Evolutionary conservation across 1,284 basidiomycete species (phyloP).

Genomic region (Mycena sp.): DNA sequence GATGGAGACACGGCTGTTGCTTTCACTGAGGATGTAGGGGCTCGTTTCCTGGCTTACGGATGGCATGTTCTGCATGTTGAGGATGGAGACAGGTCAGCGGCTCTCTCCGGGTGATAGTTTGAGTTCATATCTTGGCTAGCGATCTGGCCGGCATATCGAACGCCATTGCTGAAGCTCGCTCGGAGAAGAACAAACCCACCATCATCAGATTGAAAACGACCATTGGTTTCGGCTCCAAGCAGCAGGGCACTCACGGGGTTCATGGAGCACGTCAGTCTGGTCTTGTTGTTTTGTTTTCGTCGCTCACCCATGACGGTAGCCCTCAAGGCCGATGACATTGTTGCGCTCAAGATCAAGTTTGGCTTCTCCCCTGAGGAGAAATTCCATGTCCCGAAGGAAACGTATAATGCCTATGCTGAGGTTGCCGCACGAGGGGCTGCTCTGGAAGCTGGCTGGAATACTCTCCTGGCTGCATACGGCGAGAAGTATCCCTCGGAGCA

Average conservation of each 20-base stretch:
- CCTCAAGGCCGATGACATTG: slow-evolving; percentile 93
- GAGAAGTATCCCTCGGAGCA: slow-evolving; percentile 87
- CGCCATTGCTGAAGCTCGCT: slow-evolving; percentile 82
- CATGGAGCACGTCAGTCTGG: slow-evolving; percentile 83
- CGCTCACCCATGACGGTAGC: slow-evolving; percentile 54
- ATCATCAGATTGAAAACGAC: slow-evolving; percentile 89
- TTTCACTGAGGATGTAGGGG: slow-evolving; percentile 94
- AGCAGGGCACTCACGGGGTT: slow-evolving; percentile 92
- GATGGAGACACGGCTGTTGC: slow-evolving; percentile 93
- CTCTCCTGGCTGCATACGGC: slow-evolving; percentile 76
- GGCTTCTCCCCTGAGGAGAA: slow-evolving; percentile 84
- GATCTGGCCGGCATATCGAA: slow-evolving; percentile 85
- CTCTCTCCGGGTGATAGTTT: neutral
- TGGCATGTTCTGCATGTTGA: slow-evolving; percentile 93
- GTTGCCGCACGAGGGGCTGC: slow-evolving; percentile 79
- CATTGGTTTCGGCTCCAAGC: slow-evolving; percentile 94
- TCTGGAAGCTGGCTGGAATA: slow-evolving; percentile 82
- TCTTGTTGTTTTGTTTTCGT: neutral
- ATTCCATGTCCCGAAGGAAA: slow-evolving; percentile 84
- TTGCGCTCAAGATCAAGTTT: slow-evolving; percentile 85
- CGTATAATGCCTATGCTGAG: slow-evolving; percentile 75
- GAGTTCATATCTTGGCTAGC: slow-evolving; percentile 45
- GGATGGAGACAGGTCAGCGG: slow-evolving; percentile 79
- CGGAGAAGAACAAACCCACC: slow-evolving; percentile 85
- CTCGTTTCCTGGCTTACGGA: slow-evolving; percentile 90